Evolutionary conservation across 805 yeast species (phyloP), one percentile per base, ranked within the genome.

Genomic region (Metschnikowia aberdeeniae): DNA sequence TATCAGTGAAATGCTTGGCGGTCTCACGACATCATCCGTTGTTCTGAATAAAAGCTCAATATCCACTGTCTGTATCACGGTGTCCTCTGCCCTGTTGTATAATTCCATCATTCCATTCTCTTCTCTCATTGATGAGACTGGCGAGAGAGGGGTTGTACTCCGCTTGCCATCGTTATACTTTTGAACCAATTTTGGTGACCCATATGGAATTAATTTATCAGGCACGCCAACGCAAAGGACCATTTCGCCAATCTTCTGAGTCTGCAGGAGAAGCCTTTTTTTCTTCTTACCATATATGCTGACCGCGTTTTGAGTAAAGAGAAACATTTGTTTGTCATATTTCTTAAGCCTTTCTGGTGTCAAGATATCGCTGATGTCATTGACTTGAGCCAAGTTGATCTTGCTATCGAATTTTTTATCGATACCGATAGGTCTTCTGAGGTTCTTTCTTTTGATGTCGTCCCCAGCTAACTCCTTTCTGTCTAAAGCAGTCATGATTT

Each of bases 161-260:
- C 40, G 26, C 33, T 32, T 48, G 6, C 62, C 65, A 31, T 53
- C 60, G 40, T 72, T 72, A 45, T 69, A 70, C 46, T 59, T 67
- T 56, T 58, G 63, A 7, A 72, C 53, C 28, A 72, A 53, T 40
- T 60, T 61, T 1, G 76, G 73, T 4, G 73, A 62, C 2, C 63
- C 56, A 48, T 69, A 70, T 1, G 67, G 64, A 11, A 72, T 50
- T 6, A 64, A 55, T 42, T 62, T 62, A 32, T 53, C 52, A 1
- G 75, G 75, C 0, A 70, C 66, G 33, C 52, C 53, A 10, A 59
- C 69, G 42, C 58, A 63, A 8, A 72, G 42, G 32, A 53, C 56
- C 67, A 66, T 64, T 1, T 52, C 54, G 1, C 76, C 76, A 17
- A 67, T 54, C 35, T 62, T 63, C 6, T 60, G 58, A 3, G 59